Evolutionary conservation across 108 stramenopile genomes (phyloP).

Genomic region (Cyclotella atomus): DNA sequence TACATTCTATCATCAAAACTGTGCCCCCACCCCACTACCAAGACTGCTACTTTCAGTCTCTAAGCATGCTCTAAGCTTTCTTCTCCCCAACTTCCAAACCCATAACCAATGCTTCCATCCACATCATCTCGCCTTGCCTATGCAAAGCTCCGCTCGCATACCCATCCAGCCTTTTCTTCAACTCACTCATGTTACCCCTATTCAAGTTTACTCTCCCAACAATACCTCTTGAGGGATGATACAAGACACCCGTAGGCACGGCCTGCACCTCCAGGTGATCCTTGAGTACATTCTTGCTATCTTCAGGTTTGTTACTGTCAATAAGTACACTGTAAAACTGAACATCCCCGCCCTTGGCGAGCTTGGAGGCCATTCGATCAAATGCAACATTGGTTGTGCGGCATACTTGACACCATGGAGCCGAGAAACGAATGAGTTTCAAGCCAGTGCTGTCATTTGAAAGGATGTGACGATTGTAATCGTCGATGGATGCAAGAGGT

Average conservation of each 20-base stretch:
- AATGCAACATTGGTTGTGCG: conserved; percentile 33
- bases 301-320: not conserved
- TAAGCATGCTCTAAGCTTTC: too few relatives aligned
- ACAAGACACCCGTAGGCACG: conserved; percentile 34
- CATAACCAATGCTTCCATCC: conserved; percentile 21
- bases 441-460: conserved; percentile 10
- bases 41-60: too few relatives aligned
- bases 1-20: too few relatives aligned
- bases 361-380: conserved; percentile 36
- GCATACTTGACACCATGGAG: conserved; percentile 47
- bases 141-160: conserved; percentile 18
- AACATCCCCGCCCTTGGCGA: not conserved
- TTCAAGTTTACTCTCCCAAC: conserved; percentile 31
- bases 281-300: conserved; percentile 12
- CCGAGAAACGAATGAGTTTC: conserved; percentile 39
- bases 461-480: conserved; percentile 8
- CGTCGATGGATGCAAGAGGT: conserved; percentile 3
- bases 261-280: conserved; percentile 21
- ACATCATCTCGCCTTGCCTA: conserved; percentile 22
- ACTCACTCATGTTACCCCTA: conserved; percentile 25
- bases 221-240: conserved; percentile 21
- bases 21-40: too few relatives aligned
- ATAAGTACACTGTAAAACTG: not conserved
- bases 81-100: conserved; percentile 9
- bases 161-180: conserved; percentile 36